Evolutionary conservation across 2,329 filamentous ascomycete species (phyloP).

Genomic region (Penicillium sp.): DNA sequence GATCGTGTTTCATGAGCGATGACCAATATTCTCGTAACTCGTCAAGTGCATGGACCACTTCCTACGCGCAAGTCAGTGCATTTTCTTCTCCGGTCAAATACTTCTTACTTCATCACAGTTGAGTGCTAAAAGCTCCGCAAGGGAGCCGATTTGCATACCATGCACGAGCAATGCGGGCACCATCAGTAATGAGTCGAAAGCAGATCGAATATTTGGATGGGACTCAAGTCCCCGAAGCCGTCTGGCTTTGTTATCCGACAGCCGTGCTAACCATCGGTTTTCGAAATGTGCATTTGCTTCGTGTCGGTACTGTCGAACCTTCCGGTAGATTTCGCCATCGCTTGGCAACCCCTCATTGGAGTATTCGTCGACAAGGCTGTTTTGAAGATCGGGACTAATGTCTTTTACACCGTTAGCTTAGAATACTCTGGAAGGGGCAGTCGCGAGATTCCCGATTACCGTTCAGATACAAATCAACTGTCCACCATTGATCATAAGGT

Average conservation of each 20-base stretch:
- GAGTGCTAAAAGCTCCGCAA: too few species aligned
- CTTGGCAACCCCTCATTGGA: too few species aligned
- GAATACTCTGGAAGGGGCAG: too few species aligned
- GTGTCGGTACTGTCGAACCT: too few species aligned
- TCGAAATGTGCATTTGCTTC: constrained; percentile 9
- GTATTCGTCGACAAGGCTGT: too few species aligned
- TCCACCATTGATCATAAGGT: constrained; percentile 27
- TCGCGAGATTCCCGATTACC: too few species aligned
- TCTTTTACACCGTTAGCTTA: too few species aligned
- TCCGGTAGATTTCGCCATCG: too few species aligned
- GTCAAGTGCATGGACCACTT: neutral
- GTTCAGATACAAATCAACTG: constrained; percentile 23
- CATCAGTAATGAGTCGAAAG: constrained; percentile 9
- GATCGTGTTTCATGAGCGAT: constrained; percentile 3
- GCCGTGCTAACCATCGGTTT: constrained; percentile 12
- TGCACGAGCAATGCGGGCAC: constrained; percentile 7
- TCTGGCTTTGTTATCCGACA: constrained; percentile 19
- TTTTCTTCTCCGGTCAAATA: too few species aligned
- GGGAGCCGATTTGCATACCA: neutral
- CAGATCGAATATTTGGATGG: constrained; percentile 1
- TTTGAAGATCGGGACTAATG: too few species aligned
- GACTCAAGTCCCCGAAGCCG: constrained; percentile 14
- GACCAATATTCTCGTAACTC: constrained; percentile 3
- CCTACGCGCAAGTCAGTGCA: too few species aligned
- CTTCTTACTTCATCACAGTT: too few species aligned